Evolutionary conservation across 2,329 filamentous ascomycete species (phyloP), one percentile per base, ranked within the genome.

Genomic region (Penicillium sp.): DNA sequence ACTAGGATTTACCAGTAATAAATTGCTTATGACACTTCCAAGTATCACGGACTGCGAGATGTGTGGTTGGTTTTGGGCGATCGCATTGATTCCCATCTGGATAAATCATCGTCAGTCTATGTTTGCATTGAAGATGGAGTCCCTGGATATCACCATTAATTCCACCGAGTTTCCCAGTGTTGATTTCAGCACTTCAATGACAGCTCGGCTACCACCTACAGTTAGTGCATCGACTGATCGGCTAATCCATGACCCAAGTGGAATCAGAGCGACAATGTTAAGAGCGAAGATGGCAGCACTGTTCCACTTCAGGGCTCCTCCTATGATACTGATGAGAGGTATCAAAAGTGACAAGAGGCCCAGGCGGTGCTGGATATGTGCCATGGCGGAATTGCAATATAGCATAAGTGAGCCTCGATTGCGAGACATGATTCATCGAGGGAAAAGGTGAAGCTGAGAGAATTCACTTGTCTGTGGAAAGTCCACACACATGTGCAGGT

Each of bases 11-110:
- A 94, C 90, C 19, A 94, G 83, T 8, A 94, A 82, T 54, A 96
- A 75, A 70, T 96, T 96, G 53, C 90, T 93, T 19, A 96, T 80
- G 69, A 96, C 93, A 71, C 87, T 91, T 58, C 91, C 91, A 59
- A 96, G 89, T 29, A 96, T 81, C 0, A 91, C 94, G 0, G 91
- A 93, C 74, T 96, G 90, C 7, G 93, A 90, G 57, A 96, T 92
- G 36, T 87, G 79, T 23, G 92, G 83, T 72, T 92, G 84, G 50
- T 82, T 73, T 61, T 93, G 83, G 15, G 81, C 75, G 33, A 96
- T 77, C 3, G 91, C 90, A 66, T 94, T 89, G 65, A 96, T 83
- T 31, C 61, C 63, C 6, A 61, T 43, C 60, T 57, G 15, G 6
- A 35, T 51, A 17, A 19, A 23, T 13, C 8, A 35, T 41, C 5